Conservation (phyloP, 208 protist genomes). For the Leishmania gerbilli region DNA sequence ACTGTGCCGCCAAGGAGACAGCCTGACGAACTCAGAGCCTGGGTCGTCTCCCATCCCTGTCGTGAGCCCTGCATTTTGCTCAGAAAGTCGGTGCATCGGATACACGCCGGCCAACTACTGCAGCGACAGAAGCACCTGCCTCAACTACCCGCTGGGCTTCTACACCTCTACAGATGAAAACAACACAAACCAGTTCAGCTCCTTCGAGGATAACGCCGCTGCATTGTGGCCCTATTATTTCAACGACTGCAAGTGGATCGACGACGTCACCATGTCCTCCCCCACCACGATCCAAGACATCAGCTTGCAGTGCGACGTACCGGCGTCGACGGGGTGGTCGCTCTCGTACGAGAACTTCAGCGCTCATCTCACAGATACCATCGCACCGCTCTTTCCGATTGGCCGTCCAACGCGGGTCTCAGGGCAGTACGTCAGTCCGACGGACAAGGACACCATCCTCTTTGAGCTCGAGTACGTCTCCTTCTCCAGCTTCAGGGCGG, state of each 20-base stretch:
- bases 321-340: constrained; percentile 25
- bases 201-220: constrained; percentile 7
- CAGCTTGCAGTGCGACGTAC: constrained; percentile 34
- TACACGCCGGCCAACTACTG: constrained; percentile 26
- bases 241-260: constrained; percentile 19
- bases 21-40: background rate
- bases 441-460: constrained; percentile 16
- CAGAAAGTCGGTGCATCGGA: constrained; percentile 16
- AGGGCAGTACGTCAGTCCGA: constrained; percentile 11
- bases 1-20: constrained; percentile 25
- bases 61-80: constrained; percentile 1
- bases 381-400: constrained; percentile 33
- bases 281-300: constrained; percentile 24
- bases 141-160: constrained; percentile 14
- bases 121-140: constrained; percentile 12
- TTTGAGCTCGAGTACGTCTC: constrained; percentile 31
- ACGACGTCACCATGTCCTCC: constrained; percentile 32
- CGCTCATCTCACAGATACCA: constrained; percentile 25
- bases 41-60: constrained; percentile 20
- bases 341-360: constrained; percentile 28
- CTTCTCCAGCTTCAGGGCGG: constrained; percentile 29
- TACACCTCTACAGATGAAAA: constrained; percentile 28
- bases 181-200: constrained; percentile 38
- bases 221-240: background rate
- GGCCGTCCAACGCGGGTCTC: constrained; percentile 30